Percentiles rank a stretch among this genome's conserved stretches.
Evolutionary conservation across 805 yeast species (phyloP).

Genomic region (Candida adriatica): DNA sequence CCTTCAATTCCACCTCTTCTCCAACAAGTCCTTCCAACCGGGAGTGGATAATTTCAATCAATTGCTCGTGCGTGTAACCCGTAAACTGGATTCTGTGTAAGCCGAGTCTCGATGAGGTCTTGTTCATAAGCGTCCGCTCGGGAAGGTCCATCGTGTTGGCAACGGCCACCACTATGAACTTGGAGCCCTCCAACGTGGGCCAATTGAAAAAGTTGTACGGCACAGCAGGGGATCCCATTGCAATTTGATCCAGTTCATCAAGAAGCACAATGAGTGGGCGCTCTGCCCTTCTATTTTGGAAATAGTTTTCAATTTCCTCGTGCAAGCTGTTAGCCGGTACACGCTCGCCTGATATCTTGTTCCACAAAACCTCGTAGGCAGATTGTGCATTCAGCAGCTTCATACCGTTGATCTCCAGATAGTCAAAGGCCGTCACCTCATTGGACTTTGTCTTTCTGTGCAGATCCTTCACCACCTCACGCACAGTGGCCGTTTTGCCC

Average conservation of each 20-base stretch:
- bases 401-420: slow-evolving; percentile 85
- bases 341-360: slow-evolving; percentile 46
- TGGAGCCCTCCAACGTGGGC: slow-evolving; percentile 82
- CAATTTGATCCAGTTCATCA: slow-evolving; percentile 92
- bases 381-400: slow-evolving; percentile 72
- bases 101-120: slow-evolving; percentile 88
- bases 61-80: slow-evolving; percentile 78
- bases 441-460: slow-evolving; percentile 33
- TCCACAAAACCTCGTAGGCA: slow-evolving; percentile 82
- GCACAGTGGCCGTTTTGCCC: slow-evolving; percentile 90
- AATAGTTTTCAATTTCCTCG: slow-evolving; percentile 58
- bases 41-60: slow-evolving; percentile 65
- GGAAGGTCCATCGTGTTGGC: slow-evolving; percentile 98
- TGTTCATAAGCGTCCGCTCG: slow-evolving; percentile 78
- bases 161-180: slow-evolving; percentile 81
- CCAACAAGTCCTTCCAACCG: slow-evolving; percentile 47
- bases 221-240: slow-evolving; percentile 72
- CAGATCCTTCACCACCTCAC: slow-evolving; percentile 76
- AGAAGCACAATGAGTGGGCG: slow-evolving; percentile 58
- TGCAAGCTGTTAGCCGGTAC: slow-evolving; percentile 51
- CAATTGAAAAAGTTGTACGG: slow-evolving; percentile 96
- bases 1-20: slow-evolving; percentile 33
- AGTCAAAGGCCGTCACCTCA: slow-evolving; percentile 49
- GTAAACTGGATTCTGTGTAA: slow-evolving; percentile 79
- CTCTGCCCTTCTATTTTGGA: slow-evolving; percentile 30